Evolutionary conservation across 345 rosid genomes (phyloP).

Genomic region (Rhizophora apiculata): DNA sequence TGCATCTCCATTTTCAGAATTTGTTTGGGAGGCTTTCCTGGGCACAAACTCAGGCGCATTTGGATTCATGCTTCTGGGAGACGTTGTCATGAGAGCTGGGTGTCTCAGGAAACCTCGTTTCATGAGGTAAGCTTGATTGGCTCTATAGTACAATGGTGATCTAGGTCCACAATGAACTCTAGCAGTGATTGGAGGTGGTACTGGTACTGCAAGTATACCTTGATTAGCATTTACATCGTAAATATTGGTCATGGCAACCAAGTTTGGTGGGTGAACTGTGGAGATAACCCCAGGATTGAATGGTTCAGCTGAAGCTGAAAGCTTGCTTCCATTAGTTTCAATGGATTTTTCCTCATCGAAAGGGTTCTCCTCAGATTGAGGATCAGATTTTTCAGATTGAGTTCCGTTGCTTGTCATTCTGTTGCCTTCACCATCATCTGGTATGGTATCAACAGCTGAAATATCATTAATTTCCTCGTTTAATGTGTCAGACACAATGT

Average conservation of each 20-base stretch:
- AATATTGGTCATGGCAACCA: constrained; percentile 35
- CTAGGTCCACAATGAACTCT: constrained; percentile 59
- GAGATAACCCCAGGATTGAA: constrained; percentile 46
- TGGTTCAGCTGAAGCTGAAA: constrained; percentile 68
- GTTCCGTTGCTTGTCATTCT: constrained; percentile 24
- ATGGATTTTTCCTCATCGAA: constrained; percentile 31
- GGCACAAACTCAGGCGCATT: constrained; percentile 62
- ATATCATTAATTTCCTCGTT: constrained; percentile 23
- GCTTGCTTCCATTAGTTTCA: constrained; percentile 55
- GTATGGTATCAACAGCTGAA: constrained; percentile 15
- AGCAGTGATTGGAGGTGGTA: constrained; percentile 42
- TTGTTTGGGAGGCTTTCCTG: constrained; percentile 42
- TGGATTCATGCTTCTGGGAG: constrained; percentile 54
- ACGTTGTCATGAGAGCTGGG: constrained; percentile 28
- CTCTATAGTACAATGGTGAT: constrained; percentile 44
- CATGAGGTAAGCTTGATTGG: constrained; percentile 32
- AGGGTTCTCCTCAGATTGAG: constrained; percentile 28
- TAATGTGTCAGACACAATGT: constrained; percentile 18
- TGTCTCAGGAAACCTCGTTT: constrained; percentile 33
- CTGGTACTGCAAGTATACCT: constrained; percentile 40
- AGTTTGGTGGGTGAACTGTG: constrained; percentile 25
- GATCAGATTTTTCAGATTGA: constrained; percentile 28
- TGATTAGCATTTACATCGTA: constrained; percentile 47
- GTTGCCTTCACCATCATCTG: constrained; percentile 24
- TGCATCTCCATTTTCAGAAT: constrained; percentile 25